phyloP scores from a whole-genome alignment of 1,284 basidiomycete species.

The Sporisorium graminicola region DNA sequence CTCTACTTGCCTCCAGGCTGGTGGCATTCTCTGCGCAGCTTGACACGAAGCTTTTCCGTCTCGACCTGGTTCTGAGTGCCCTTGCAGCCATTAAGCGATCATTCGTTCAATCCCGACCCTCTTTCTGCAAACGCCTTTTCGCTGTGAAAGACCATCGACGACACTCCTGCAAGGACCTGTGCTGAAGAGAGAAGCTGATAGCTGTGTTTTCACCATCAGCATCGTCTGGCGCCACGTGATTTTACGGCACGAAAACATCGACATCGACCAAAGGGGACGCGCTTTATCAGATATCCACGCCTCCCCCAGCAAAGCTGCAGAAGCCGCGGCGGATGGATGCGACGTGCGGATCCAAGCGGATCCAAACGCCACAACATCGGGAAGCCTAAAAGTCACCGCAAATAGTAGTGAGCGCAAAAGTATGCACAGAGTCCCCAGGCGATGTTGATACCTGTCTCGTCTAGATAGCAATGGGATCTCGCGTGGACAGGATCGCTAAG shows the following conservation, averaged over 20 bases:
- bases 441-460: constrained; percentile 1
- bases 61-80: constrained; percentile 39
- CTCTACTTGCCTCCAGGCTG: constrained; percentile 59
- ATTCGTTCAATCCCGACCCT: not conserved
- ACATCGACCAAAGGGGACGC: not conserved
- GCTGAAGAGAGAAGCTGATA: not conserved
- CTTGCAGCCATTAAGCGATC: not conserved
- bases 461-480: constrained; percentile 1
- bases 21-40: constrained; percentile 58
- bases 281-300: not conserved
- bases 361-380: not conserved
- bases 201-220: not conserved
- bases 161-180: no score
- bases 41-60: constrained; percentile 42
- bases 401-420: not conserved
- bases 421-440: not conserved
- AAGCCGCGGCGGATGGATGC: not conserved
- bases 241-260: not conserved
- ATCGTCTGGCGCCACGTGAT: not conserved
- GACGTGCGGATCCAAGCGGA: not conserved
- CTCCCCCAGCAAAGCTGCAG: not conserved
- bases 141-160: not conserved
- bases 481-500: not conserved
- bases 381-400: not conserved
- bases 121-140: not conserved